These are phyloP conservation scores for Arthrobotrys megalospora DNA, from an alignment of 2,329 filamentous ascomycete genomes.

Conservation along the genomic window DNA sequence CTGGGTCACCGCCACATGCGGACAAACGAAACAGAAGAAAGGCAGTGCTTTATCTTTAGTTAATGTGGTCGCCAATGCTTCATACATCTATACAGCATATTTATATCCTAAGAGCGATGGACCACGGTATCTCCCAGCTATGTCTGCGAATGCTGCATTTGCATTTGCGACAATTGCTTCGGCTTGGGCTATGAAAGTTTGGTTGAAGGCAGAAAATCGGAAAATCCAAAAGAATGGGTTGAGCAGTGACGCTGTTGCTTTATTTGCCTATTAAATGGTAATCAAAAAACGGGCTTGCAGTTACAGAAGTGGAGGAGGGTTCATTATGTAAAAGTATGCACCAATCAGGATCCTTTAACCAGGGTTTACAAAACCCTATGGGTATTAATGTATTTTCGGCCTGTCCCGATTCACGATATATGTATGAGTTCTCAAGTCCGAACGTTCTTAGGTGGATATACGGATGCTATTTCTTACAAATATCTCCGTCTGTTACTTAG, in stretches of 20 bases:
- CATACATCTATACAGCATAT: constrained; percentile 71
- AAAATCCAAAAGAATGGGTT: constrained; percentile 65
- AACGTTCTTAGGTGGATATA: too few species aligned
- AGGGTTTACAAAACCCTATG: not conserved
- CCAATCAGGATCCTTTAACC: not conserved
- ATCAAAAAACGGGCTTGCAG: not conserved
- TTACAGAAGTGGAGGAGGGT: not conserved
- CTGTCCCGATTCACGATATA: not conserved
- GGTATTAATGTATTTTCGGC: not conserved
- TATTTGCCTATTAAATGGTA: constrained; percentile 28
- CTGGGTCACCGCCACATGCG: constrained; percentile 69
- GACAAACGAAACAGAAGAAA: constrained; percentile 71
- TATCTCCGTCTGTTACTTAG: too few species aligned
- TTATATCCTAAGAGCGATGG: constrained; percentile 70
- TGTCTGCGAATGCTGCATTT: constrained; percentile 68
- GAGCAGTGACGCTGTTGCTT: constrained; percentile 29
- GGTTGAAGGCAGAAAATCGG: constrained; percentile 69
- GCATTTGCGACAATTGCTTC: constrained; percentile 69
- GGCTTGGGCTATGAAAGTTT: constrained; percentile 69
- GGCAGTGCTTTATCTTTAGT: constrained; percentile 70
- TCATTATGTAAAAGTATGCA: not conserved
- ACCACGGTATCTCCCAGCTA: constrained; percentile 70
- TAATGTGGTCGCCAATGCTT: constrained; percentile 70
- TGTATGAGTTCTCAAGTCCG: too few species aligned
- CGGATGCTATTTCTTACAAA: too few species aligned